Conservation (phyloP, 78 protist genomes). For the Emiliania huxleyi region DNA sequence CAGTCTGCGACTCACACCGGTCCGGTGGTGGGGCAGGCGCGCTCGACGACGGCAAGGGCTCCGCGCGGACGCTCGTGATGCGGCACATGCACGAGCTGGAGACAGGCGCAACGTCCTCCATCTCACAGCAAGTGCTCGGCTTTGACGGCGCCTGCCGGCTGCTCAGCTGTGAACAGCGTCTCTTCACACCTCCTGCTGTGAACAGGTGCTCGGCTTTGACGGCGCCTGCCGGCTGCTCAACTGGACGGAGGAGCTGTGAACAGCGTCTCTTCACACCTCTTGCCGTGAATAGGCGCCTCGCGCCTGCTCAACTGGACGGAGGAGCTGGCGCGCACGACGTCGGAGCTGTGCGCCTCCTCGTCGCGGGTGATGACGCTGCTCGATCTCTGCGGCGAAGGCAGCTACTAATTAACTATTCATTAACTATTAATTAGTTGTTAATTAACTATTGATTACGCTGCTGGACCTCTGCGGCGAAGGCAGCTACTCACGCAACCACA, state of each 20-base stretch:
- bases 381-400: background rate
- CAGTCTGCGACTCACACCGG: no score
- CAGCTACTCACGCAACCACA: no score
- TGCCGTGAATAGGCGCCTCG: no score
- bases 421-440: no score
- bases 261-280: no score
- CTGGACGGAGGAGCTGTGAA: no score
- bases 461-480: background rate
- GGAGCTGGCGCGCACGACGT: background rate
- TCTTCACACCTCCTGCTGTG: no score
- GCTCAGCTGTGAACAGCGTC: no score
- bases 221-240: no score
- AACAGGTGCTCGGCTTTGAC: no score
- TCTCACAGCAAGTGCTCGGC: background rate
- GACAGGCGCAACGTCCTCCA: background rate
- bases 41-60: background rate
- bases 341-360: background rate
- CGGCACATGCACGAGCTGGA: slow-evolving; percentile 44
- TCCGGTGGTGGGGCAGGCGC: background rate
- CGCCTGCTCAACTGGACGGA: background rate
- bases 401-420: no score
- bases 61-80: background rate
- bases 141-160: background rate
- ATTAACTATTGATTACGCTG: background rate
- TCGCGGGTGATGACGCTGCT: background rate